A percentile compares a stretch with the other conserved stretches of the same genome.
These are phyloP conservation scores for Ensete glaucum DNA, from an alignment of 176 grass and related monocot species.

Conservation along the genomic window DNA sequence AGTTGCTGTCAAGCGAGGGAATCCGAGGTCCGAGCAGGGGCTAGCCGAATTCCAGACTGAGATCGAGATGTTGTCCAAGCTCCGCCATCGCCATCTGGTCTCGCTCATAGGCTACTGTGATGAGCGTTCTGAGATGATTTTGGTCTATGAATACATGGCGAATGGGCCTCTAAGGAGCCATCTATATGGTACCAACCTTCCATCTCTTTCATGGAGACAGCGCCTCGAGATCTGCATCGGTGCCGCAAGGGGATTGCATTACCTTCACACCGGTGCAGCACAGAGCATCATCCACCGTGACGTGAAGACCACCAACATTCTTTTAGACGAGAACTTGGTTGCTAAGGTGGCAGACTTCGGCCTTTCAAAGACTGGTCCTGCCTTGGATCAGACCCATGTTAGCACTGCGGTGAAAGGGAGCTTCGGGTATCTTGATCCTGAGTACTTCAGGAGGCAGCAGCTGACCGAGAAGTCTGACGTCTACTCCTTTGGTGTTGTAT, in stretches of 20 bases:
- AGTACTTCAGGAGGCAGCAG: slow-evolving; percentile 91
- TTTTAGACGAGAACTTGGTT: slow-evolving; percentile 76
- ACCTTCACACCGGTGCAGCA: slow-evolving; percentile 89
- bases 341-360: slow-evolving; percentile 97
- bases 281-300: slow-evolving; percentile 89
- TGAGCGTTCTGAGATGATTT: slow-evolving; percentile 80
- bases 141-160: slow-evolving; percentile 97
- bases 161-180: slow-evolving; percentile 86
- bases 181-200: slow-evolving; percentile 57
- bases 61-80: slow-evolving; percentile 81
- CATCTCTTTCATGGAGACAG: slow-evolving; percentile 68
- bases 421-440: slow-evolving; percentile 85
- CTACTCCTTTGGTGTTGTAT: slow-evolving; percentile 87
- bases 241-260: slow-evolving; percentile 87
- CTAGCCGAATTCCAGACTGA: slow-evolving; percentile 78
- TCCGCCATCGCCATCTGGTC: slow-evolving; percentile 83
- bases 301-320: slow-evolving; percentile 94
- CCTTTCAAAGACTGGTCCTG: slow-evolving; percentile 84
- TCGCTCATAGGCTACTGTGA: slow-evolving; percentile 90
- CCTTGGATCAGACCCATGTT: slow-evolving; percentile 83
- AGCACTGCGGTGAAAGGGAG: slow-evolving; percentile 94
- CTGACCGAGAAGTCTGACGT: slow-evolving; percentile 94
- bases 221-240: slow-evolving; percentile 94
- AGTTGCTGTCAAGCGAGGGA: slow-evolving; percentile 85
- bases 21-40: slow-evolving; percentile 87